A percentile compares a stretch with the other conserved stretches of the same genome.
These are phyloP conservation scores for Saturnispora zaruensis DNA, from an alignment of 805 yeast genomes.

Conservation along the genomic window DNA sequence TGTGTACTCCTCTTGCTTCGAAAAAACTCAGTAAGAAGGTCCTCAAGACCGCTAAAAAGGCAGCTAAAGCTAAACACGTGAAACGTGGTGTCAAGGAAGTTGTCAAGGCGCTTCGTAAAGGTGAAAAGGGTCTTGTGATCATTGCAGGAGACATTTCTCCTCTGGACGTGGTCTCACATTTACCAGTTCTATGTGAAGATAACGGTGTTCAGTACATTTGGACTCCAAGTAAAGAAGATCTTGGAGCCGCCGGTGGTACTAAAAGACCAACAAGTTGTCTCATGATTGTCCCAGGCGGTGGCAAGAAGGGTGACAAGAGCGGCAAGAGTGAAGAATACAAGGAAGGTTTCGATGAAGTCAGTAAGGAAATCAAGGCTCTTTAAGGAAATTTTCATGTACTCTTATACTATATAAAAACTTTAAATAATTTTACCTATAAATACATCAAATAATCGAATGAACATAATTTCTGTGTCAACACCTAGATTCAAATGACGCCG, in stretches of 20 bases:
- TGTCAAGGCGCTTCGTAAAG: slow-evolving; percentile 94
- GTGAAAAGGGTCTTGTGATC: slow-evolving; percentile 93
- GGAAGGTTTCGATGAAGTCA: slow-evolving; percentile 87
- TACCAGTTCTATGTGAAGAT: slow-evolving; percentile 97
- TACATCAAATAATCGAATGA: slow-evolving; percentile 1
- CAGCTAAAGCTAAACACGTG: slow-evolving; percentile 96
- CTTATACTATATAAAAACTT: background rate
- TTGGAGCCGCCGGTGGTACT: slow-evolving; percentile 98
- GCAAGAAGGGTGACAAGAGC: slow-evolving; percentile 55
- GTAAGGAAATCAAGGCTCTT: slow-evolving; percentile 68
- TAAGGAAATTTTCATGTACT: slow-evolving; percentile 4
- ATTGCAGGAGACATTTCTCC: slow-evolving; percentile 99
- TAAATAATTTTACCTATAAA: background rate
- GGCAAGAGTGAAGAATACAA: slow-evolving; percentile 79
- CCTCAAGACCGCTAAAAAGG: slow-evolving; percentile 92
- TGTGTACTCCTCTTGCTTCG: slow-evolving; percentile 92
- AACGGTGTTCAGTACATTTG: slow-evolving; percentile 82
- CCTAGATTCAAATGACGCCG: no score
- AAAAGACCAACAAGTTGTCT: slow-evolving; percentile 98
- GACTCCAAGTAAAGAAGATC: slow-evolving; percentile 94
- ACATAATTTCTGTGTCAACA: background rate
- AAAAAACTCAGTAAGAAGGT: slow-evolving; percentile 94
- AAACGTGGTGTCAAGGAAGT: slow-evolving; percentile 99
- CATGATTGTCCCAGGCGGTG: slow-evolving; percentile 94
- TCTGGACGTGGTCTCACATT: slow-evolving; percentile 91